Evolutionary conservation across 257 asterid species (phyloP).

Genomic region (Salvia hispanica): DNA sequence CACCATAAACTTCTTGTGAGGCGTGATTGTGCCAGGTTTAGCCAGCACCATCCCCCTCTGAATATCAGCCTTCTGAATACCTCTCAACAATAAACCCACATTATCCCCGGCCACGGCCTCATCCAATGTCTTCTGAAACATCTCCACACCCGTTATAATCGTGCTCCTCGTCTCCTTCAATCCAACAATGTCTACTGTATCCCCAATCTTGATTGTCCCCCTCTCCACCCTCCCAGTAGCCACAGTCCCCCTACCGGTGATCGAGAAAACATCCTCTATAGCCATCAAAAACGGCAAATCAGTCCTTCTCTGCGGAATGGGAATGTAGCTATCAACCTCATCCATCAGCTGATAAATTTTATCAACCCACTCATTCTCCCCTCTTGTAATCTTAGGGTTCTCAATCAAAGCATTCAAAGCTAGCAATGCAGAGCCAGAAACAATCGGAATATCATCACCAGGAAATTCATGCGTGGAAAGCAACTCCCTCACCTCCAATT

Average conservation of each 20-base stretch:
- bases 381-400: constrained; percentile 71
- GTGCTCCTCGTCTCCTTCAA: constrained; percentile 72
- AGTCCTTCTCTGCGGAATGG: constrained; percentile 81
- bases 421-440: constrained; percentile 76
- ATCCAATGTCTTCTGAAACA: constrained; percentile 91
- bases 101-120: constrained; percentile 96
- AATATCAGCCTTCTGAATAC: constrained; percentile 79
- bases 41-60: constrained; percentile 95
- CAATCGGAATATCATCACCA: constrained; percentile 85
- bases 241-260: constrained; percentile 93
- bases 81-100: constrained; percentile 91
- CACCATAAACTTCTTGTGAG: constrained; percentile 72
- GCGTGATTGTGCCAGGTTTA: constrained; percentile 81
- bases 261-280: constrained; percentile 84
- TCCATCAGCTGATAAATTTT: constrained; percentile 80
- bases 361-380: constrained; percentile 93
- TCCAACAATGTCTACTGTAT: constrained; percentile 77
- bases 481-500: constrained; percentile 86
- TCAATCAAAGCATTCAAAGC: constrained; percentile 83
- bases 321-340: constrained; percentile 77
- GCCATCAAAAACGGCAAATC: constrained; percentile 91
- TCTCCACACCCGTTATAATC: constrained; percentile 90
- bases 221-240: constrained; percentile 93
- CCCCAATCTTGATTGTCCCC: constrained; percentile 75
- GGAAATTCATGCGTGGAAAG: constrained; percentile 80